Percentiles rank a stretch among this genome's conserved stretches.
These are phyloP conservation scores for Sphagnum tenellum DNA, from an alignment of 225 moss, liverwort and hornwort genomes.

Conservation along the genomic window DNA sequence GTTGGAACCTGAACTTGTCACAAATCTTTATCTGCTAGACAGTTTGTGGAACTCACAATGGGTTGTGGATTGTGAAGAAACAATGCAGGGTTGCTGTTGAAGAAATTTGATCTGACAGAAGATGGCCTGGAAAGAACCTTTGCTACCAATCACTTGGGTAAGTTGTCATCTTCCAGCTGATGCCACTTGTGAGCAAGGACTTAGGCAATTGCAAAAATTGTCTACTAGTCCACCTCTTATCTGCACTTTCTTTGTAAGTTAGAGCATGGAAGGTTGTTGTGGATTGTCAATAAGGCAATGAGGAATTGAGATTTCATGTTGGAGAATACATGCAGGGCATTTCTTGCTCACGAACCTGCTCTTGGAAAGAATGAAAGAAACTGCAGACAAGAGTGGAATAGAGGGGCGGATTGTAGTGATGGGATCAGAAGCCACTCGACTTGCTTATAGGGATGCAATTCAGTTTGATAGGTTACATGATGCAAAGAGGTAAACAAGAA, in stretches of 20 bases:
- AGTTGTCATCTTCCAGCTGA: not conserved
- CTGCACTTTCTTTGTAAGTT: no score
- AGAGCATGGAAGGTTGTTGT: no score
- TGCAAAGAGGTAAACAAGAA: conserved; percentile 20
- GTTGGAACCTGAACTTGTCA: no score
- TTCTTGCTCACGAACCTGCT: conserved; percentile 11
- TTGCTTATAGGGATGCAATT: conserved; percentile 2
- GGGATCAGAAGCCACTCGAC: conserved; percentile 1
- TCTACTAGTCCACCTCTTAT: no score
- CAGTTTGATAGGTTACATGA: conserved; percentile 14
- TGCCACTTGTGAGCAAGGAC: no score
- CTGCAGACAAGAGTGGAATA: not conserved
- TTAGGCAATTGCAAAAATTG: no score
- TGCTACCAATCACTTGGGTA: conserved; percentile 39
- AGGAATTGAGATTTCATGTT: not conserved
- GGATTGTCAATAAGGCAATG: not conserved
- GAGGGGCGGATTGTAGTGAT: conserved; percentile 12
- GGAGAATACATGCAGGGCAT: conserved; percentile 6
- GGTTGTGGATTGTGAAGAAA: conserved; percentile 21
- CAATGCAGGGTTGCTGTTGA: conserved; percentile 18
- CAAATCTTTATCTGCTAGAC: no score
- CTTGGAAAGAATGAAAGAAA: conserved; percentile 4
- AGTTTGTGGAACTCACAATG: not conserved
- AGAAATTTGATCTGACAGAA: conserved; percentile 3
- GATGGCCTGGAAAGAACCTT: conserved; percentile 41